Conservation (phyloP, 2,329 filamentous ascomycete species). For the Arthrinium puccinioides region DNA sequence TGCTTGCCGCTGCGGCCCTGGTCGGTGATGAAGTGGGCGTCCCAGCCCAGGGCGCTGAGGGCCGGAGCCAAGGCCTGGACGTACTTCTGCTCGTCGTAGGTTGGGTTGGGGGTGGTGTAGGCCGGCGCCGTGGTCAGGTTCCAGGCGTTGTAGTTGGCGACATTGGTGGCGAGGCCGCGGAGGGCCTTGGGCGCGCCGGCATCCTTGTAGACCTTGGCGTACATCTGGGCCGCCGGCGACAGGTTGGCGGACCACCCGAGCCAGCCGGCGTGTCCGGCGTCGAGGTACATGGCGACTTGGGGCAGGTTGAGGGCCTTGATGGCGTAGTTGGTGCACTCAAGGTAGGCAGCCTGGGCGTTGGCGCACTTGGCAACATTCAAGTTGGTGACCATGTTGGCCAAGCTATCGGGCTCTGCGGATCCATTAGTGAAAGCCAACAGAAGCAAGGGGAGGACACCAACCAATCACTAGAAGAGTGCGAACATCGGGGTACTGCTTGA, state of each 20-base stretch:
- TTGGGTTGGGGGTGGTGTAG: slow-evolving; percentile 33
- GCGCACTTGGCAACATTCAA: slow-evolving; percentile 41
- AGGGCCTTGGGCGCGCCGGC: slow-evolving; percentile 41
- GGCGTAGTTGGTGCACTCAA: slow-evolving; percentile 43
- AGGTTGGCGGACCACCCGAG: slow-evolving; percentile 51
- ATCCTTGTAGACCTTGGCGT: slow-evolving; percentile 39
- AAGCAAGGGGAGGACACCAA: slow-evolving; percentile 8
- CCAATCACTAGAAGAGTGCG: slow-evolving; percentile 37
- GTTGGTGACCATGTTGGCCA: slow-evolving; percentile 55
- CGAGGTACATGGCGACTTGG: slow-evolving; percentile 51
- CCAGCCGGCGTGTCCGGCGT: slow-evolving; percentile 52
- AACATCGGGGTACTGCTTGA: slow-evolving; percentile 35
- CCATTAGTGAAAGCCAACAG: slow-evolving; percentile 13
- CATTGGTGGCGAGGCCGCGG: slow-evolving; percentile 49
- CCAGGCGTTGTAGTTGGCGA: slow-evolving; percentile 52
- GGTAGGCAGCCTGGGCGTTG: slow-evolving; percentile 39
- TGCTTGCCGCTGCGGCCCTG: slow-evolving; percentile 31
- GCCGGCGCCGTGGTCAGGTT: slow-evolving; percentile 30
- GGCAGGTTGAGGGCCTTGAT: slow-evolving; percentile 43
- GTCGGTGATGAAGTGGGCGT: slow-evolving; percentile 27
- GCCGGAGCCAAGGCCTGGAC: slow-evolving; percentile 57
- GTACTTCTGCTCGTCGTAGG: slow-evolving; percentile 51
- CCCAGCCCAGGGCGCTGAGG: slow-evolving; percentile 40
- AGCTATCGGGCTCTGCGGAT: slow-evolving; percentile 43
- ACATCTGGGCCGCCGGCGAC: slow-evolving; percentile 37